Conservation (phyloP, 768 basidiomycete genomes). For the Phylloporus scabripes region DNA sequence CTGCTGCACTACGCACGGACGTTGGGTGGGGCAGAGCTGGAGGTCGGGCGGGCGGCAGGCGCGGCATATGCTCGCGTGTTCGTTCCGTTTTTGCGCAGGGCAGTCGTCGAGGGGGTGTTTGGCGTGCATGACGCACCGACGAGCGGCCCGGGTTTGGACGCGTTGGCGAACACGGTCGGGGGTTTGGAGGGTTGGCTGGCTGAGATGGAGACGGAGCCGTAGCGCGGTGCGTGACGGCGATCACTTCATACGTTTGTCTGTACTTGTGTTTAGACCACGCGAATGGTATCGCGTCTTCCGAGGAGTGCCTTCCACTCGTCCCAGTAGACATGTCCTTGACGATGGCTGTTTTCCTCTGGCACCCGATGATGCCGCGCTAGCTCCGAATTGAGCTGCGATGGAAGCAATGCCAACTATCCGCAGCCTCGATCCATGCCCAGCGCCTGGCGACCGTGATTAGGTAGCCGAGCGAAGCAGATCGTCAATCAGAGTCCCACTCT, state of each 20-base stretch:
- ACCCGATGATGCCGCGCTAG: neutral
- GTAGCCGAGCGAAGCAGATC: too few species aligned
- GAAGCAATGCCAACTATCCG: neutral
- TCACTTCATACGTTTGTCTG: neutral
- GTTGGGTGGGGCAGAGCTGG: slow-evolving; percentile 26
- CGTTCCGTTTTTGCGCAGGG: slow-evolving; percentile 66
- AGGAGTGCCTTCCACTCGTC: neutral
- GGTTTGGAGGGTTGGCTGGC: slow-evolving; percentile 30
- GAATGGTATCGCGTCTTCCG: neutral
- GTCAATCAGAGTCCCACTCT: too few species aligned
- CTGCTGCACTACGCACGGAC: slow-evolving; percentile 43
- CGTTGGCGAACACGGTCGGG: slow-evolving; percentile 9
- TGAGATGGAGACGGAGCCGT: slow-evolving; percentile 11
- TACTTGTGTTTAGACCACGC: neutral
- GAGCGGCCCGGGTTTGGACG: neutral
- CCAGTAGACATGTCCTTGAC: neutral
- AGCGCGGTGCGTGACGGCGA: neutral
- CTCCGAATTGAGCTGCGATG: neutral
- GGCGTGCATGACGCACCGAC: slow-evolving; percentile 27
- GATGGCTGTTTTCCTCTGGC: neutral
- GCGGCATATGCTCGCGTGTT: slow-evolving; percentile 56
- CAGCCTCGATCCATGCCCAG: too few species aligned
- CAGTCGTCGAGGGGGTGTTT: slow-evolving; percentile 73
- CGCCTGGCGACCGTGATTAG: too few species aligned
- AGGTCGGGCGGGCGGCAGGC: slow-evolving; percentile 45